Base-by-base conservation (phyloP, 306 rosid genomes). In the Prosopis cineraria region DNA sequence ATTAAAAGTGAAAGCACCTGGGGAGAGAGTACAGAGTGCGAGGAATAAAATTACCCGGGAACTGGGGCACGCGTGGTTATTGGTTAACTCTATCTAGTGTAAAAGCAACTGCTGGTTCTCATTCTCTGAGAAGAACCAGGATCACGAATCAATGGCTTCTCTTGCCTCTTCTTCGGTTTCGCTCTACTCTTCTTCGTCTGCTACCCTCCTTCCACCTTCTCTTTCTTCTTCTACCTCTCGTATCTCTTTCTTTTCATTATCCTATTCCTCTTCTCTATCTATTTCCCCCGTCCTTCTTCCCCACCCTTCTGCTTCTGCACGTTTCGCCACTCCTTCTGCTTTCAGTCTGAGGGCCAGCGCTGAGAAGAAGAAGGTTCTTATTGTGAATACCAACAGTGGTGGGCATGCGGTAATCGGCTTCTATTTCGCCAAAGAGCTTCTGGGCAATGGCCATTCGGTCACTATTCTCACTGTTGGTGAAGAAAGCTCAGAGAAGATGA, bases 321-420 rank as follows among this genome's bases (percentile, higher is more conserved):
- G 73, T 78, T 76, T 70, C 68, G 55, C 74, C 17, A 39, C 24
- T 47, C 55, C 19, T 25, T 84, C 89, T 60, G 79, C 88, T 62
- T 81, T 87, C 39, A 80, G 63, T 37, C 77, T 86, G 72, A 84
- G 14, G 75, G 97, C 93, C 34, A 76, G 63, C 73, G 86, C 90
- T 33, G 81, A 75, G 83, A 95, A 91, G 85, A 91, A 95, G 83
- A 91, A 90, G 27, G 97, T 90, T 25, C 89, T 95, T 33, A 93
- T 93, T 24, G 88, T 93, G 9, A 92, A 95, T 41, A 93, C 98
- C 53, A 81, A 95, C 78, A 90, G 94, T 16, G 97, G 97, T 5
- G 98, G 98, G 1, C 94, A 95, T n/a, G 94, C 98, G 1, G 86
- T 93, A 0, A 93, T 95, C 74, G 97, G 98, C 56, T 92, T 95